Percentiles rank a stretch among this genome's conserved stretches.
These are phyloP conservation scores for Pichia phayaonensis DNA, from an alignment of 805 yeast species.

Conservation along the genomic window DNA sequence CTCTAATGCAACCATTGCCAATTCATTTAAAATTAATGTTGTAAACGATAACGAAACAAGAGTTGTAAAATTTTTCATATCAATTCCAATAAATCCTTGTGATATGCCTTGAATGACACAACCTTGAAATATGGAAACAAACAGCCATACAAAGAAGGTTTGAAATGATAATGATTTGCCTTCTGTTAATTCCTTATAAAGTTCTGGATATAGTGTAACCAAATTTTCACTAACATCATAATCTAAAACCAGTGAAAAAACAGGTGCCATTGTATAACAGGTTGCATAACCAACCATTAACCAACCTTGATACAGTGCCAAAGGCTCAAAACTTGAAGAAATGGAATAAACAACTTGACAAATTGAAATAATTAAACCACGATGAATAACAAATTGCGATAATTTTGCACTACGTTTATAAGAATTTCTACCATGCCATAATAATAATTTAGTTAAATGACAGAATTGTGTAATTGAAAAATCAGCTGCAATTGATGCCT, in stretches of 20 bases:
- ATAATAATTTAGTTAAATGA: slow-evolving; percentile 71
- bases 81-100: slow-evolving; percentile 66
- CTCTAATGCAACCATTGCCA: slow-evolving; percentile 88
- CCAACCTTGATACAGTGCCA: slow-evolving; percentile 94
- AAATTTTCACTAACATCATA: slow-evolving; percentile 85
- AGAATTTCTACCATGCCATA: slow-evolving; percentile 98
- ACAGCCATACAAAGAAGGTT: slow-evolving; percentile 88
- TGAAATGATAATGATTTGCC: slow-evolving; percentile 81
- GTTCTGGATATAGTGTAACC: slow-evolving; percentile 87
- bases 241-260: slow-evolving; percentile 85
- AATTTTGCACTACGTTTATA: slow-evolving; percentile 92
- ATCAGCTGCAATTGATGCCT: slow-evolving; percentile 96
- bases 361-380: slow-evolving; percentile 89
- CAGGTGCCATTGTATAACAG: slow-evolving; percentile 96
- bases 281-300: slow-evolving; percentile 98
- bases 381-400: slow-evolving; percentile 92
- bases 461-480: slow-evolving; percentile 90
- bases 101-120: slow-evolving; percentile 73
- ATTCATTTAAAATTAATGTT: slow-evolving; percentile 72
- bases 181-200: slow-evolving; percentile 83
- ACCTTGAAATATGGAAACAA: slow-evolving; percentile 89
- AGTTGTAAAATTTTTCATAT: slow-evolving; percentile 42
- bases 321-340: slow-evolving; percentile 81
- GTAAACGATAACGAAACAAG: slow-evolving; percentile 88
- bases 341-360: slow-evolving; percentile 93